These are phyloP conservation scores for Aschersonia sp. DNA, from an alignment of 2,329 filamentous ascomycete species.

Conservation along the genomic window DNA sequence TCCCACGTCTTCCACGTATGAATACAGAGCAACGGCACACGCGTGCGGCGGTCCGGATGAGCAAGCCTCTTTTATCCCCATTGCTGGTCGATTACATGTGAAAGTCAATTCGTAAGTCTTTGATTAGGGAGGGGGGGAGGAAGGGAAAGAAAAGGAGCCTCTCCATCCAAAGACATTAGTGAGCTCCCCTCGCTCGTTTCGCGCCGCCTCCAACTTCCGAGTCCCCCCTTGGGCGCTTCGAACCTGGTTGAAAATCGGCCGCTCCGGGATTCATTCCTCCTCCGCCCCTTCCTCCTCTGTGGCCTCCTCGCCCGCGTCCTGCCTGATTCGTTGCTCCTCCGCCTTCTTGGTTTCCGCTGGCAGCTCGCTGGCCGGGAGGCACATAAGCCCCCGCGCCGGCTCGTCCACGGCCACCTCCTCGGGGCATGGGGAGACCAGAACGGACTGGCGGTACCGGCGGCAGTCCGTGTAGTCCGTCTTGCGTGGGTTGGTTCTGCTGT, in stretches of 20 bases:
- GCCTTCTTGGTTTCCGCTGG: constrained; percentile 21
- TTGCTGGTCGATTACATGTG: too few species aligned
- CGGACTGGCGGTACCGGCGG: constrained; percentile 9
- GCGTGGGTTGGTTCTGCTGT: constrained; percentile 1
- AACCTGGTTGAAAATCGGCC: constrained; percentile 42
- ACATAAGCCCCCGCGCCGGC: constrained; percentile 22
- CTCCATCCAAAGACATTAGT: constrained; percentile 10
- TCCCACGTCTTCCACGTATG: too few species aligned
- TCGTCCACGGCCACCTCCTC: constrained; percentile 24
- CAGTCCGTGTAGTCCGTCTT: neutral
- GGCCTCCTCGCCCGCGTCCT: constrained; percentile 26
- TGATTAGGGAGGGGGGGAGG: neutral
- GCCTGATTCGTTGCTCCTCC: constrained; percentile 10
- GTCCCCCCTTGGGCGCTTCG: constrained; percentile 43
- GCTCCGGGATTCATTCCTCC: constrained; percentile 33
- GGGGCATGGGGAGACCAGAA: constrained; percentile 26
- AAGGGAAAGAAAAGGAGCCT: neutral
- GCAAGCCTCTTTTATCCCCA: too few species aligned
- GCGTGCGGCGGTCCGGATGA: too few species aligned
- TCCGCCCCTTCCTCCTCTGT: constrained; percentile 25
- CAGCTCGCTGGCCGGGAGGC: constrained; percentile 20
- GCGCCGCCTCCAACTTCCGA: constrained; percentile 25
- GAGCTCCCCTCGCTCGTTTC: constrained; percentile 26
- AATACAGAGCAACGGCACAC: too few species aligned
- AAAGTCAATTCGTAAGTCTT: neutral